These are phyloP conservation scores for Furcasterigmium furcatum DNA, from an alignment of 2,329 filamentous ascomycete species.

Conservation along the genomic window DNA sequence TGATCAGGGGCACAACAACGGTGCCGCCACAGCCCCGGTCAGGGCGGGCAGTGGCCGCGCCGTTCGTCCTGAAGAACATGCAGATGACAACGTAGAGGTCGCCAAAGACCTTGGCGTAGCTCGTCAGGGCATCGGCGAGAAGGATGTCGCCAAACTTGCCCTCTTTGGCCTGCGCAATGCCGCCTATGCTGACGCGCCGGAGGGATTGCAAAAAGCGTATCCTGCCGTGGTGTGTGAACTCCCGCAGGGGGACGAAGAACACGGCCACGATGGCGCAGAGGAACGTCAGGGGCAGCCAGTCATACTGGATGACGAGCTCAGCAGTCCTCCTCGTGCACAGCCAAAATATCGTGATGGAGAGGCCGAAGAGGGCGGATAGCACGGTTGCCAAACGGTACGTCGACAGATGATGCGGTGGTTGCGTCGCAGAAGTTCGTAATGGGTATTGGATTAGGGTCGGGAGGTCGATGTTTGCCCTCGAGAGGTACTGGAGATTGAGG, in stretches of 20 bases:
- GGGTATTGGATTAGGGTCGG: conserved; percentile 85
- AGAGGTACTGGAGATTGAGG: conserved; percentile 84
- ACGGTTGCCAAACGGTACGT: conserved; percentile 82
- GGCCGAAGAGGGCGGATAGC: conserved; percentile 66
- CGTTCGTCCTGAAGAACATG: conserved; percentile 77
- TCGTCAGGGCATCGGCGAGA: conserved; percentile 90
- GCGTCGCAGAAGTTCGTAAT: conserved; percentile 63
- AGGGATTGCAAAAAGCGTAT: conserved; percentile 73
- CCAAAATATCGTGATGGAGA: conserved; percentile 84
- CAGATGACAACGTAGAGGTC: conserved; percentile 87
- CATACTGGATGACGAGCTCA: conserved; percentile 69
- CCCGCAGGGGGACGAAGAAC: conserved; percentile 70
- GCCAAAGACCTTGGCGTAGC: conserved; percentile 87
- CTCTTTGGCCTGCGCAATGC: conserved; percentile 79
- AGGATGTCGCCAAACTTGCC: conserved; percentile 95
- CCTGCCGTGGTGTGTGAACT: conserved; percentile 66
- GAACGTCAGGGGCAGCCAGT: conserved; percentile 83
- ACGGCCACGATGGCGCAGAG: conserved; percentile 69
- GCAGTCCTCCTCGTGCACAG: conserved; percentile 68
- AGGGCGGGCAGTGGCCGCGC: conserved; percentile 75
- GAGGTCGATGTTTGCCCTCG: conserved; percentile 79
- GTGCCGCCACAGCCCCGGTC: conserved; percentile 78
- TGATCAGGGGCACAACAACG: conserved; percentile 78
- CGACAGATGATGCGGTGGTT: conserved; percentile 73
- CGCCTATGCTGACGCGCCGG: conserved; percentile 76